phyloP scores from a whole-genome alignment of 495 filamentous ascomycete genomes.

The Zalerion maritima region DNA sequence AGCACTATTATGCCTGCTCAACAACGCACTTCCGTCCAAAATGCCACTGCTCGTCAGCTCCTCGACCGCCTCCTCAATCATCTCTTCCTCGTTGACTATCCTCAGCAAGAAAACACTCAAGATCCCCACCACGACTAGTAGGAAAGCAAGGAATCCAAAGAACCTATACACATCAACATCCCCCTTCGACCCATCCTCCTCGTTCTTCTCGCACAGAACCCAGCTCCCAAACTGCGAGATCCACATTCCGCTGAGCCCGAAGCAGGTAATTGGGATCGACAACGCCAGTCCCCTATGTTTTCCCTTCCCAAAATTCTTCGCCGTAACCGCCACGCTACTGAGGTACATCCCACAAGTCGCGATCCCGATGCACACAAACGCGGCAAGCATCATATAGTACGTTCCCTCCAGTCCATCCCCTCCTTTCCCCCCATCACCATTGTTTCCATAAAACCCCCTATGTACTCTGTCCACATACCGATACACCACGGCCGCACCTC shows the following conservation, averaged over 20 bases:
- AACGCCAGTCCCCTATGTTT: slow-evolving; percentile 80
- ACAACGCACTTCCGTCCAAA: slow-evolving; percentile 40
- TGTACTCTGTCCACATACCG: slow-evolving; percentile 30
- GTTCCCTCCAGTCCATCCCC: slow-evolving; percentile 44
- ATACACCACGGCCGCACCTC: slow-evolving; percentile 70
- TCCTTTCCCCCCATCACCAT: slow-evolving; percentile 27
- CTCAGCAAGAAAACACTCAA: slow-evolving; percentile 58
- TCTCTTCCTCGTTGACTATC: slow-evolving; percentile 45
- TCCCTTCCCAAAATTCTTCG: slow-evolving; percentile 89
- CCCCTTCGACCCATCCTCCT: slow-evolving; percentile 45
- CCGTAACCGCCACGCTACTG: slow-evolving; percentile 75
- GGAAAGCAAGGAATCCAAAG: slow-evolving; percentile 64
- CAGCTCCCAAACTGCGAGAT: slow-evolving; percentile 75
- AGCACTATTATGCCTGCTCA: slow-evolving; percentile 19
- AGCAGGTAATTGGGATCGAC: slow-evolving; percentile 79
- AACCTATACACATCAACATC: slow-evolving; percentile 77
- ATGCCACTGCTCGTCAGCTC: slow-evolving; percentile 73
- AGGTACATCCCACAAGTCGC: slow-evolving; percentile 82
- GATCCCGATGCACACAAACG: slow-evolving; percentile 66
- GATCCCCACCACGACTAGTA: slow-evolving; percentile 53
- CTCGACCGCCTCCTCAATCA: slow-evolving; percentile 77
- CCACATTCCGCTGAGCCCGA: slow-evolving; percentile 91
- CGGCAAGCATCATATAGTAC: slow-evolving; percentile 67
- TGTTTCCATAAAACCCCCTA: slow-evolving; percentile 35
- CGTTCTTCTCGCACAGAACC: slow-evolving; percentile 53